Conservation (phyloP, 2,329 filamentous ascomycete species). For the Fusarium sp. region DNA sequence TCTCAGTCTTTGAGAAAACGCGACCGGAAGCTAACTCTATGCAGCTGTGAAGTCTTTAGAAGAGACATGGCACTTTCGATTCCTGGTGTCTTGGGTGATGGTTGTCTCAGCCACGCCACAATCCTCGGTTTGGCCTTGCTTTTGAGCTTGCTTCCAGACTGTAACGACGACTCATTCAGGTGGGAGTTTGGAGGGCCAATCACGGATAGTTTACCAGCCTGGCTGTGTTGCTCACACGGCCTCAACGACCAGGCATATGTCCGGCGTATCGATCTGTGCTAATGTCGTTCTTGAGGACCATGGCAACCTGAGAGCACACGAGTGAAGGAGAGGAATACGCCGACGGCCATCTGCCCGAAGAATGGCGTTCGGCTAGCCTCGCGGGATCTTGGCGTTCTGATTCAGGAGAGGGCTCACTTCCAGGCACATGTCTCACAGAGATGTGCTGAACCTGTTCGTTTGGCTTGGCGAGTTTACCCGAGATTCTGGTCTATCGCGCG, state of each 20-base stretch:
- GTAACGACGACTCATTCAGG: not conserved
- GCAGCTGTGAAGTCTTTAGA: not conserved
- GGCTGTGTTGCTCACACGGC: not conserved
- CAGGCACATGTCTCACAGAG: not conserved
- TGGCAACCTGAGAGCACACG: not conserved
- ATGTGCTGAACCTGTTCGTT: not conserved
- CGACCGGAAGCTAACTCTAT: not conserved
- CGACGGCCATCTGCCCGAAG: not conserved
- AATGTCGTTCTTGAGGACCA: not conserved
- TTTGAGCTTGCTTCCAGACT: not conserved
- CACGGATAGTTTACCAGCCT: not conserved
- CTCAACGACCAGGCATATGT: not conserved
- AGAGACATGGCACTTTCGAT: not conserved
- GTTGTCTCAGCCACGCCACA: slow-evolving; percentile 9
- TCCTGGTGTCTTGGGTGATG: not conserved
- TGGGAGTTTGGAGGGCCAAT: not conserved
- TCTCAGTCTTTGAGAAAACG: not conserved
- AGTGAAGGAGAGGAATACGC: not conserved
- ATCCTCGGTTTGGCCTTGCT: not conserved
- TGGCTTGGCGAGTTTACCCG: not conserved
- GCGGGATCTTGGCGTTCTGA: not conserved
- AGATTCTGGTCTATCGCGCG: not conserved
- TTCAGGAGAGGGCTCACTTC: not conserved
- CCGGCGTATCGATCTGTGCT: not conserved
- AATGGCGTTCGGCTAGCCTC: not conserved